Conservation (phyloP, 139 green algal species). For the Microglena sp. region DNA sequence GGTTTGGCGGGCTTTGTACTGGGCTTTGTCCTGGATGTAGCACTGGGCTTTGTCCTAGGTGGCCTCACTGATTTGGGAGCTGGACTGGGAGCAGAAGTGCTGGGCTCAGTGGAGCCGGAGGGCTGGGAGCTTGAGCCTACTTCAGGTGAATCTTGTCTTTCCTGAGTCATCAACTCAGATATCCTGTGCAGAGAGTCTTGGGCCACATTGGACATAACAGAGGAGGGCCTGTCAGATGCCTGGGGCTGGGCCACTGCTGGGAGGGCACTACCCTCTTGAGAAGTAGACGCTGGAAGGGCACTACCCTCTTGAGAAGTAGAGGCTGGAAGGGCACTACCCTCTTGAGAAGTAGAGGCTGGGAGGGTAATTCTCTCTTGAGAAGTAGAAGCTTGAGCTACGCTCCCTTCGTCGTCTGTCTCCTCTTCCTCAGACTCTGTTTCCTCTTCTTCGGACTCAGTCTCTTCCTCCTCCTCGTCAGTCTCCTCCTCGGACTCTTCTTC, state of each 20-base stretch:
- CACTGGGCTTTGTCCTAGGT: too few species aligned
- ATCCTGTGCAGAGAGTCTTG: too few species aligned
- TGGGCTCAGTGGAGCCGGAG: too few species aligned
- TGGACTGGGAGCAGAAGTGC: too few species aligned
- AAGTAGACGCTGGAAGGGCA: background rate
- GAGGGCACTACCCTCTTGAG: background rate
- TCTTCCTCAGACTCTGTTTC: constrained; percentile 4
- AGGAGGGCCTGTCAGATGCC: background rate
- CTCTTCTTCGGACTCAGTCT: constrained; percentile 1
- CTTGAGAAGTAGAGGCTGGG: background rate
- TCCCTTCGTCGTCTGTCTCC: background rate
- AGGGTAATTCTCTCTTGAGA: background rate
- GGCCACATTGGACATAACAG: too few species aligned
- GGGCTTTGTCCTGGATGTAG: too few species aligned
- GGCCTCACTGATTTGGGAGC: too few species aligned
- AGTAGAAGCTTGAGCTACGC: background rate
- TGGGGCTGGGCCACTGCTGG: background rate
- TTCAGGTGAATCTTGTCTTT: too few species aligned
- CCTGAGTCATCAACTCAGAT: too few species aligned
- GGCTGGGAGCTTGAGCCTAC: too few species aligned
- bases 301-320: background rate
- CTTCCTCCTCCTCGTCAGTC: constrained; percentile 2
- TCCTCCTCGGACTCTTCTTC: constrained; percentile 4
- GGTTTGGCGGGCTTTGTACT: too few species aligned
- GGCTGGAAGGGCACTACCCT: background rate